Base-by-base conservation (phyloP, 441 rosid genomes). In the Pelargonium exstipulatum region DNA sequence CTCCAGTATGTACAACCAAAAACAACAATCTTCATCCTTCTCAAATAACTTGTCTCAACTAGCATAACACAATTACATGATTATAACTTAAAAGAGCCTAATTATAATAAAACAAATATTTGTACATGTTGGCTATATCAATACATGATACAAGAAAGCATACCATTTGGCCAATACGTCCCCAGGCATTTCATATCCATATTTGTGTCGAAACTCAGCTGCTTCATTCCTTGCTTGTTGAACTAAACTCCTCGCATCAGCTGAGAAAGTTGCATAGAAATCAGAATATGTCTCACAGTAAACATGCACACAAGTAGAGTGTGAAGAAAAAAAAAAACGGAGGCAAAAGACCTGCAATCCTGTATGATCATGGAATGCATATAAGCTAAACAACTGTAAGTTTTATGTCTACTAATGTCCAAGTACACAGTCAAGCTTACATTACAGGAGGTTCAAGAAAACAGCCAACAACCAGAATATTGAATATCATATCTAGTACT, bases 171-270 rank as follows among this genome's bases (percentile, higher is more conserved):
- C 82, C 79, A 95, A 85, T 49, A 79, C 86, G 77, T 95, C 99
- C 3, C 85, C 97, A 68, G 98, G 98, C 97, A 95, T 92, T 79
- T 95, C 99, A 17, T 95, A 95, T 73, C 97, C 99, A 79, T 91
- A 87, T 82, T 78, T 89, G 78, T 86, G 86, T 46, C 96, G 88
- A 79, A 92, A 95, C 81, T 95, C 99, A 68, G 99, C 98, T 2
- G 99, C 98, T 76, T 95, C 95, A 84, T 95, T 92, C 73, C 99
- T 84, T 64, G 99, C 99, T 82, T 95, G 99, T 71, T 88, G 91
- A 29, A 95, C 97, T 79, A 95, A 88, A 5, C 97, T 89, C 86
- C 98, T 92, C 13, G 99, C 90, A 92, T 92, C 99, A 83, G 99
- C 99, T 92, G 86, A 1, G 72, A 80, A 63, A 4, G 57, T 12